phyloP scores from a whole-genome alignment of 2,329 filamentous ascomycete species.

The Pseudocercospora ulei region DNA sequence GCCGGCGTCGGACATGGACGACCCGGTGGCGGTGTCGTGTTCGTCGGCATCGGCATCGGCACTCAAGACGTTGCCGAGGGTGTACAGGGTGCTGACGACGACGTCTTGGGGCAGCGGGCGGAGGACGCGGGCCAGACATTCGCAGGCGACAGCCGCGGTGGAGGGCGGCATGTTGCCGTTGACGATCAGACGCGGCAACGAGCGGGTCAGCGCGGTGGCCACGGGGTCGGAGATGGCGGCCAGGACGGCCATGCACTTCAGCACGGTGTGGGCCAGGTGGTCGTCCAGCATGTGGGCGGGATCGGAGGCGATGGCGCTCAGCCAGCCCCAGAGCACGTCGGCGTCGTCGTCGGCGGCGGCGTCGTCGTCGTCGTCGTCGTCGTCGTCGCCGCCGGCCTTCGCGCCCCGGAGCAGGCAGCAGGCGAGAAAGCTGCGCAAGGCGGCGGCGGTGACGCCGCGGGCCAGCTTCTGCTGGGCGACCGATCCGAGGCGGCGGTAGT shows the following conservation, averaged over 20 bases:
- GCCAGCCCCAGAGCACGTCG: constrained; percentile 70
- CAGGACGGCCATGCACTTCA: constrained; percentile 73
- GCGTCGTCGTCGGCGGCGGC: constrained; percentile 43
- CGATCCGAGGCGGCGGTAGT: constrained; percentile 79
- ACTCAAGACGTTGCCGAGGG: constrained; percentile 88
- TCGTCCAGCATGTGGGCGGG: constrained; percentile 72
- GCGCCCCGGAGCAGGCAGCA: constrained; percentile 76
- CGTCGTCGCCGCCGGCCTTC: constrained; percentile 10
- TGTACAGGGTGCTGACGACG: constrained; percentile 89
- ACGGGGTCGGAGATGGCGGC: constrained; percentile 64
- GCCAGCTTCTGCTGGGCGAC: constrained; percentile 78
- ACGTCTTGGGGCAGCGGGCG: constrained; percentile 80
- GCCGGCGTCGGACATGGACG: constrained; percentile 43
- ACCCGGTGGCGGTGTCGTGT: constrained; percentile 40
- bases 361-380: constrained; percentile 46
- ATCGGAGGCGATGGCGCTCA: constrained; percentile 73
- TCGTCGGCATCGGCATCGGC: constrained; percentile 52
- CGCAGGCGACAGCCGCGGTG: constrained; percentile 68
- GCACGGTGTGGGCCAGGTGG: constrained; percentile 62
- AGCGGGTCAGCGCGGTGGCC: constrained; percentile 65
- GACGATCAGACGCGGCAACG: constrained; percentile 78
- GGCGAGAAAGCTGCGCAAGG: constrained; percentile 73
- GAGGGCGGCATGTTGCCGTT: constrained; percentile 62
- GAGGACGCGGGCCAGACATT: constrained; percentile 71
- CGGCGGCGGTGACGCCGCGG: constrained; percentile 72